These are phyloP conservation scores for Penicillium sp. DNA, from an alignment of 2,329 filamentous ascomycete species.

Conservation along the genomic window DNA sequence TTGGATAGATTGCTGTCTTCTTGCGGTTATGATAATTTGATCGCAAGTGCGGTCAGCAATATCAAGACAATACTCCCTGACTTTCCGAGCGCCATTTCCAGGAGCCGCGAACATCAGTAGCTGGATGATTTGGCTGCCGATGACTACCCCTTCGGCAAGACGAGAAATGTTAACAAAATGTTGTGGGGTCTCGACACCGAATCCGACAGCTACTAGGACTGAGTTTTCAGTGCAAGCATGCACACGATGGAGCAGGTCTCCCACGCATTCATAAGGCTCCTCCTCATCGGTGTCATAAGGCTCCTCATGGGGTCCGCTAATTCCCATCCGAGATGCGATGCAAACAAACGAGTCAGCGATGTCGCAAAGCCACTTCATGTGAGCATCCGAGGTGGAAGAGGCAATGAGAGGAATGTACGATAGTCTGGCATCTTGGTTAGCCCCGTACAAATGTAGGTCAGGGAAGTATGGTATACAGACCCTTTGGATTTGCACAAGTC, in stretches of 20 bases:
- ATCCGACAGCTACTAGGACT: conserved; percentile 83
- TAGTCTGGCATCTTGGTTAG: conserved; percentile 51
- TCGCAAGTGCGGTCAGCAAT: conserved; percentile 53
- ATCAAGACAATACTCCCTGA: conserved; percentile 79
- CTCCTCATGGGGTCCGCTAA: conserved; percentile 81
- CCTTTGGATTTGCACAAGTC: conserved; percentile 73
- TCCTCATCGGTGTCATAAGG: conserved; percentile 72
- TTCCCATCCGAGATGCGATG: conserved; percentile 90
- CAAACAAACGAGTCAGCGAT: conserved; percentile 98
- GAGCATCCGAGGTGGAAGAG: conserved; percentile 79
- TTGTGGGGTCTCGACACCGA: conserved; percentile 88
- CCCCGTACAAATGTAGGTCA: neutral
- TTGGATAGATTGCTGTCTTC: conserved; percentile 30
- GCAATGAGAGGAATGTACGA: conserved; percentile 93
- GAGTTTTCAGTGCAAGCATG: conserved; percentile 78
- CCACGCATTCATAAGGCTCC: conserved; percentile 75
- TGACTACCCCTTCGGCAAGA: conserved; percentile 87
- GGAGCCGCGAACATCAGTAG: conserved; percentile 64
- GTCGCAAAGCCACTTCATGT: conserved; percentile 88
- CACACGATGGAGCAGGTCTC: conserved; percentile 73
- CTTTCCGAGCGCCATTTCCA: conserved; percentile 63
- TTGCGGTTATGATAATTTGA: conserved; percentile 49
- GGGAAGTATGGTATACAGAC: conserved; percentile 43
- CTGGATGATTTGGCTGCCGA: conserved; percentile 87
- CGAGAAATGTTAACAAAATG: conserved; percentile 79